A percentile compares a stretch with the other conserved stretches of the same genome.
These are phyloP conservation scores for Candida alai DNA, from an alignment of 805 yeast genomes.

Conservation along the genomic window DNA sequence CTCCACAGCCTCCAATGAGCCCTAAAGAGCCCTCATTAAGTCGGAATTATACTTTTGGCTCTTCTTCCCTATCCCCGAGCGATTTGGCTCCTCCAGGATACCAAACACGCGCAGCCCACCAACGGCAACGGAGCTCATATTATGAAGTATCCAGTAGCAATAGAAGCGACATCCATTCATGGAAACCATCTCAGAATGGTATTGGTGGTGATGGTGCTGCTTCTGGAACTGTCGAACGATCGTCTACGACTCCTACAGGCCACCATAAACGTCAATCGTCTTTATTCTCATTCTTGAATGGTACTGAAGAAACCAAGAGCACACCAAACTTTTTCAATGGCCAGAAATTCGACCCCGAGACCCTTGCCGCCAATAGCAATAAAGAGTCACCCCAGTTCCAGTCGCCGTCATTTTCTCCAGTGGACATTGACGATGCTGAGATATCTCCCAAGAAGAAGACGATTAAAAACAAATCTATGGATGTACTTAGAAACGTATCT, in stretches of 20 bases:
- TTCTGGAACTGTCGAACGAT: too few species aligned
- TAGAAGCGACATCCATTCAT: too few species aligned
- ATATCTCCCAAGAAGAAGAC: constrained; percentile 36
- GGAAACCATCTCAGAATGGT: too few species aligned
- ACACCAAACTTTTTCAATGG: background rate
- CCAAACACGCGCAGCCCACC: too few species aligned
- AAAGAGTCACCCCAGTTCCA: background rate
- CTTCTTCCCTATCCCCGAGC: too few species aligned
- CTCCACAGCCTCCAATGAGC: too few species aligned
- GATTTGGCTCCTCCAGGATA: too few species aligned
- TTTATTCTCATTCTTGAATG: constrained; percentile 47
- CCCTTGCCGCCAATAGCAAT: background rate
- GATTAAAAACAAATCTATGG: constrained; percentile 12
- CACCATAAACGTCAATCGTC: constrained; percentile 61
- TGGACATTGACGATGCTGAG: constrained; percentile 30
- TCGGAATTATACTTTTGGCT: too few species aligned
- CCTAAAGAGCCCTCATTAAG: too few species aligned
- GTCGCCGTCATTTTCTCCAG: constrained; percentile 1
- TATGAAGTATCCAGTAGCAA: too few species aligned
- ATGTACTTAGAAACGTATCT: constrained; percentile 1
- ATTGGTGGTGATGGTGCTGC: background rate
- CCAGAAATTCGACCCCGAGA: background rate
- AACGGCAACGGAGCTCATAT: too few species aligned
- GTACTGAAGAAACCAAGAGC: constrained; percentile 10
- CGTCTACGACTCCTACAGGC: too few species aligned